phyloP scores from a whole-genome alignment of 163 green algal genomes.

The Chlamydomonas reinhardtii region DNA sequence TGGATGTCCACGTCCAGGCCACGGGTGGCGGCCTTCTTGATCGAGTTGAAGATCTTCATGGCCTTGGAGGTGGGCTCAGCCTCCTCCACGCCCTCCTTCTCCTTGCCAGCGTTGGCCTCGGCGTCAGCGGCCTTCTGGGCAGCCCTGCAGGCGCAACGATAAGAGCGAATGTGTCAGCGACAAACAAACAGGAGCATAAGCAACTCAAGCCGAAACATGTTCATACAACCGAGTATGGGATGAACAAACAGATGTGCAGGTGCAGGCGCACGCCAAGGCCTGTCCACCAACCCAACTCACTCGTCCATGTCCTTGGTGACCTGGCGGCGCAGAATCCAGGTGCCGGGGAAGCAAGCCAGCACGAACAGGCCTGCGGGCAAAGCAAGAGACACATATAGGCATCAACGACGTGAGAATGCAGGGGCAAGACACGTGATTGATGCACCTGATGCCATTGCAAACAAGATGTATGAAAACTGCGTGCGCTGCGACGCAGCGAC shows the following conservation, averaged over 20 bases:
- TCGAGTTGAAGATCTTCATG: conserved; percentile 20
- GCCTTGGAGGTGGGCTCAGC: conserved; percentile 6
- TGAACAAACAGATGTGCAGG: no score
- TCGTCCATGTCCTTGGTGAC: neutral
- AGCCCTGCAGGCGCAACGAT: neutral
- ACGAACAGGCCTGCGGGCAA: neutral
- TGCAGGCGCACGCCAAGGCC: no score
- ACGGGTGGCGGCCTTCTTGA: conserved; percentile 32
- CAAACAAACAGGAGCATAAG: neutral
- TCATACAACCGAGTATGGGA: no score
- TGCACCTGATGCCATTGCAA: no score
- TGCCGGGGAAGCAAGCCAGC: neutral
- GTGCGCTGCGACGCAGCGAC: no score
- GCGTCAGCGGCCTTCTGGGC: conserved; percentile 39
- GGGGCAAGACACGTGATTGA: no score
- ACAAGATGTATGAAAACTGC: no score
- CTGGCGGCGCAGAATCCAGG: neutral
- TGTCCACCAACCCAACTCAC: neutral
- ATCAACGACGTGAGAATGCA: no score
- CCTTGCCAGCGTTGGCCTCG: conserved; percentile 26
- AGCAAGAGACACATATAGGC: no score
- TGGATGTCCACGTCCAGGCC: conserved; percentile 63
- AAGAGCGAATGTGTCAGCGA: neutral
- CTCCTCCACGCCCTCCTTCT: conserved; percentile 14
- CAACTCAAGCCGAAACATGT: no score